phyloP scores from a whole-genome alignment of 371 early-diverging fungal genomes.

The Mortierella sp. region DNA sequence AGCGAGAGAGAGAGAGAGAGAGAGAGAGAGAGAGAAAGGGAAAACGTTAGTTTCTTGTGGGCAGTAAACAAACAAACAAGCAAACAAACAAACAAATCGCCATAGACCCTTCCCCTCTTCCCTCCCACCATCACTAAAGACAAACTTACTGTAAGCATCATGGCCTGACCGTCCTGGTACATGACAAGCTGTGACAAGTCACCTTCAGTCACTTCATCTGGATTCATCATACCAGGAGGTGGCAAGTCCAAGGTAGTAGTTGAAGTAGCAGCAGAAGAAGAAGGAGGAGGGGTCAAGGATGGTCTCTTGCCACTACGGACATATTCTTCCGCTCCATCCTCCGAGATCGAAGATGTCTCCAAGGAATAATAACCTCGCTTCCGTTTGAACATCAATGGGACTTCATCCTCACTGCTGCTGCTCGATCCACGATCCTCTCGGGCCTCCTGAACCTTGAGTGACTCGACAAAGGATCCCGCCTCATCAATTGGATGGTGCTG shows the following conservation, averaged over 20 bases:
- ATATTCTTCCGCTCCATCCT: slow-evolving; percentile 12
- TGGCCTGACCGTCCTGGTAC: slow-evolving; percentile 32
- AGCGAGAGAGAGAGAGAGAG: no score
- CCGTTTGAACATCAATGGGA: slow-evolving; percentile 11
- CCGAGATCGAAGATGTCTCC: slow-evolving; percentile 12
- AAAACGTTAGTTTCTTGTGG: not conserved
- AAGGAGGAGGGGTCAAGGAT: slow-evolving; percentile 30
- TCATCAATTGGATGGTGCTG: slow-evolving; percentile 31
- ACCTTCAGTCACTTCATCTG: slow-evolving; percentile 42
- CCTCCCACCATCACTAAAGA: no score
- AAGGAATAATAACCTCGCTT: slow-evolving; percentile 15
- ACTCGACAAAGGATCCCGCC: slow-evolving; percentile 9
- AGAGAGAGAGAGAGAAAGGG: no score
- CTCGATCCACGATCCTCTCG: slow-evolving; percentile 2
- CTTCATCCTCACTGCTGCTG: slow-evolving; percentile 24
- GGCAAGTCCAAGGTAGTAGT: slow-evolving; percentile 7
- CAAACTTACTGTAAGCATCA: slow-evolving; percentile 35
- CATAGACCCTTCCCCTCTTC: not conserved
- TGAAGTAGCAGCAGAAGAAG: not conserved
- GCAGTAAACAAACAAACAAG: no score
- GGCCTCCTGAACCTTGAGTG: slow-evolving; percentile 8
- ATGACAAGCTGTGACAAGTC: slow-evolving; percentile 44
- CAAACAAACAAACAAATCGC: not conserved
- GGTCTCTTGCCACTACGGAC: slow-evolving; percentile 35
- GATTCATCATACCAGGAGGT: slow-evolving; percentile 55